Percentiles rank a stretch among this genome's conserved stretches.
Evolutionary conservation across 169 alveolate genomes (phyloP).

Genomic region (Cytauxzoon felis): DNA sequence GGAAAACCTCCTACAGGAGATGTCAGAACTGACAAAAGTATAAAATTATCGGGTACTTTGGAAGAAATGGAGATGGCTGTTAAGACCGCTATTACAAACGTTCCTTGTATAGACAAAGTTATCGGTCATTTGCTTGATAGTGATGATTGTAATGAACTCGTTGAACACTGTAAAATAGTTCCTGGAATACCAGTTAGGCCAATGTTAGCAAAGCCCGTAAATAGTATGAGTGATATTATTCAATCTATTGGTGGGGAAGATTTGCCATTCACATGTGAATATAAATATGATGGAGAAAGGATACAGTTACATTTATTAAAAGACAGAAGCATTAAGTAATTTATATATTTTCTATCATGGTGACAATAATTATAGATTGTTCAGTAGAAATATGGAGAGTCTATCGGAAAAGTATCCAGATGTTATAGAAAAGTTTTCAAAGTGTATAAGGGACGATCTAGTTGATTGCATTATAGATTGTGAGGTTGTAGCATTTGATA

Average conservation of each 20-base stretch:
- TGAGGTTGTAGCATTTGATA: slow-evolving; percentile 96
- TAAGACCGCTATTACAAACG: slow-evolving; percentile 85
- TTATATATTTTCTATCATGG: slow-evolving; percentile 57
- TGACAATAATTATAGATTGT: slow-evolving; percentile 42
- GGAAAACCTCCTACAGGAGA: slow-evolving; percentile 59
- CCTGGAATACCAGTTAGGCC: slow-evolving; percentile 98
- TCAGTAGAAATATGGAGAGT: slow-evolving; percentile 92
- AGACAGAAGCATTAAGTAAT: slow-evolving; percentile 67
- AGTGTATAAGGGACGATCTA: slow-evolving; percentile 35
- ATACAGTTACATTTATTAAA: slow-evolving; percentile 90
- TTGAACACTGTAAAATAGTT: slow-evolving; percentile 85
- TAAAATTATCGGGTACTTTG: slow-evolving; percentile 37
- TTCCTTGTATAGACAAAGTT: slow-evolving; percentile 89
- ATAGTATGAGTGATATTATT: slow-evolving; percentile 78
- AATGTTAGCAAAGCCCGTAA: slow-evolving; percentile 98
- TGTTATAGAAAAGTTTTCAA: slow-evolving; percentile 34
- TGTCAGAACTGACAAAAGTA: slow-evolving; percentile 27
- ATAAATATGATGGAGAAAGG: slow-evolving; percentile 96
- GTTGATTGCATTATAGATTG: slow-evolving; percentile 89
- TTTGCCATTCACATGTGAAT: slow-evolving; percentile 94
- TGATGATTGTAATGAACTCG: slow-evolving; percentile 70
- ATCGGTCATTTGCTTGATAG: slow-evolving; percentile 82
- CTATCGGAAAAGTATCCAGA: slow-evolving; percentile 66
- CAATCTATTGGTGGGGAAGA: slow-evolving; percentile 72
- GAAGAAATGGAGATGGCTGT: slow-evolving; percentile 83